Conservation (phyloP, 192 early-diverging fungal genomes). For the Gamsiella multidivaricata region DNA sequence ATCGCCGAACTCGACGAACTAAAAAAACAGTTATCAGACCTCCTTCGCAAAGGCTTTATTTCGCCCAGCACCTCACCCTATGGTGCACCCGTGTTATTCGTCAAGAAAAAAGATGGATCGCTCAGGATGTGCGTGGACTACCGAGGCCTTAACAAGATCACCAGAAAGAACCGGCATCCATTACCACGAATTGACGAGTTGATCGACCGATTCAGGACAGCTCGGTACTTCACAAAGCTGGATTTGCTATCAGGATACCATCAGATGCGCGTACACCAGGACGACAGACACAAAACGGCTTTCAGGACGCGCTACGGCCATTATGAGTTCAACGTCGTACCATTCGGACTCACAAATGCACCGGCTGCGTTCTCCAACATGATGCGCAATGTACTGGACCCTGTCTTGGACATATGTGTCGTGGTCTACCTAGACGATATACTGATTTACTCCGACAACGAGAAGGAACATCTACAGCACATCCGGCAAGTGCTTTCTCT, state of each 20-base stretch:
- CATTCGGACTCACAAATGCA: slow-evolving; percentile 71
- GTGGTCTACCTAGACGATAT: slow-evolving; percentile 56
- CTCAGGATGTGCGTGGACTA: slow-evolving; percentile 46
- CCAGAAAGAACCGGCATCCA: slow-evolving; percentile 26
- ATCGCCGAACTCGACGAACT: slow-evolving; percentile 44
- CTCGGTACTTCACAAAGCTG: slow-evolving; percentile 57
- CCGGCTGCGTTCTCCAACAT: slow-evolving; percentile 64
- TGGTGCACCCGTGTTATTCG: slow-evolving; percentile 53
- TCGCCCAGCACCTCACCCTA: slow-evolving; percentile 43
- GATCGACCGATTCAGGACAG: slow-evolving; percentile 46
- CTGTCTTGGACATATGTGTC: slow-evolving; percentile 34
- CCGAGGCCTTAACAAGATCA: slow-evolving; percentile 62
- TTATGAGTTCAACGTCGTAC: slow-evolving; percentile 67
- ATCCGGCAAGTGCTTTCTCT: slow-evolving; percentile 20
- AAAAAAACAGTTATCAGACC: slow-evolving; percentile 18
- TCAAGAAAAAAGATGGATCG: slow-evolving; percentile 57
- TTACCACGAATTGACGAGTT: slow-evolving; percentile 55
- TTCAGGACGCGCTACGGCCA: slow-evolving; percentile 30
- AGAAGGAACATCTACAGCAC: slow-evolving; percentile 49
- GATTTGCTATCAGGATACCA: slow-evolving; percentile 59
- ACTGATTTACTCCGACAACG: slow-evolving; percentile 44
- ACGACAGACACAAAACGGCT: slow-evolving; percentile 43
- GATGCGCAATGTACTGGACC: slow-evolving; percentile 56
- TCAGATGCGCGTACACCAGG: slow-evolving; percentile 48
- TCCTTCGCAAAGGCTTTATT: slow-evolving; percentile 41